phyloP scores from a whole-genome alignment of 441 rosid genomes.

The Erysimum pusillum region DNA sequence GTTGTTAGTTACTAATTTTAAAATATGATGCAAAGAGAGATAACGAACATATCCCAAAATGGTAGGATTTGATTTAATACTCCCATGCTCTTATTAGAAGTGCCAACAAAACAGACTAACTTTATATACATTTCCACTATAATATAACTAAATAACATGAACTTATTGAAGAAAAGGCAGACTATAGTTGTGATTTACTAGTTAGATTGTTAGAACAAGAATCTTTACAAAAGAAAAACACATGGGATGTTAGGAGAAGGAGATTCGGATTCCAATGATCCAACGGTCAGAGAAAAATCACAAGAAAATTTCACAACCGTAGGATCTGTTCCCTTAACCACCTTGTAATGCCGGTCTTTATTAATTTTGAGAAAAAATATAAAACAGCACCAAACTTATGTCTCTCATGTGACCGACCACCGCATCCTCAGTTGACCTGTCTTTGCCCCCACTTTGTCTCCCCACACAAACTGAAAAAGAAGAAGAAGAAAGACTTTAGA shows the following conservation, averaged over 20 bases:
- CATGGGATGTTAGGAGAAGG: slow-evolving; percentile 45
- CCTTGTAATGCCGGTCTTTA: slow-evolving; percentile 50
- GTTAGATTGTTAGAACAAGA: slow-evolving; percentile 39
- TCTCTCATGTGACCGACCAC: slow-evolving; percentile 54
- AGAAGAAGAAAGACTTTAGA: slow-evolving; percentile 32
- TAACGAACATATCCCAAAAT: slow-evolving; percentile 45
- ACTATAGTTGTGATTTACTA: slow-evolving; percentile 38
- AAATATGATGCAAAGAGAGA: slow-evolving; percentile 15
- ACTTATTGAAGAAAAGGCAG: background rate
- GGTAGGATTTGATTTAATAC: slow-evolving; percentile 33
- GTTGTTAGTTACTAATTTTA: background rate
- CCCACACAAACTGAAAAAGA: slow-evolving; percentile 31
- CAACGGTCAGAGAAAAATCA: slow-evolving; percentile 38
- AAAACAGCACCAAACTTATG: slow-evolving; percentile 45
- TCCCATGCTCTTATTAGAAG: slow-evolving; percentile 35
- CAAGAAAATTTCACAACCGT: slow-evolving; percentile 38
- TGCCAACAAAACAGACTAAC: slow-evolving; percentile 15
- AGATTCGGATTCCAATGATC: slow-evolving; percentile 39
- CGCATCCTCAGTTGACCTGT: slow-evolving; percentile 51
- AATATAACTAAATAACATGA: background rate
- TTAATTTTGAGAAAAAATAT: slow-evolving; percentile 4
- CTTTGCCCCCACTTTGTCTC: slow-evolving; percentile 50
- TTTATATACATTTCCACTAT: background rate
- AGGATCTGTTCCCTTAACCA: slow-evolving; percentile 52
- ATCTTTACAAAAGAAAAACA: slow-evolving; percentile 35